phyloP scores from a whole-genome alignment of 2,329 filamentous ascomycete species.

The Tolypocladium pustulatum region DNA sequence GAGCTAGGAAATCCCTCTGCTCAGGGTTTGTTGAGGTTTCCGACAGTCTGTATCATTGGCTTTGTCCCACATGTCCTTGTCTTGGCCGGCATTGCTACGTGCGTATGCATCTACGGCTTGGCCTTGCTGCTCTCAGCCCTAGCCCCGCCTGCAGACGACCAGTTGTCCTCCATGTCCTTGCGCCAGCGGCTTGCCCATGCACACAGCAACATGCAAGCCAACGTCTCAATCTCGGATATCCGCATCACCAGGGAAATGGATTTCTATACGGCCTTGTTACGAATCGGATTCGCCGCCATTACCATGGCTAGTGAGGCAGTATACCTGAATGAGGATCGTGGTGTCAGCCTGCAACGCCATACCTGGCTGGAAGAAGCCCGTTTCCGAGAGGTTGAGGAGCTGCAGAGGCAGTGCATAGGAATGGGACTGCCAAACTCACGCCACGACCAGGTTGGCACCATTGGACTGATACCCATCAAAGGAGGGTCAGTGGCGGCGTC shows the following conservation, averaged over 20 bases:
- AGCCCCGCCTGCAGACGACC: slow-evolving; percentile 16
- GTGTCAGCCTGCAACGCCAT: slow-evolving; percentile 60
- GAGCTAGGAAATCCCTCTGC: slow-evolving; percentile 47
- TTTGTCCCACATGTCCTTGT: slow-evolving; percentile 93
- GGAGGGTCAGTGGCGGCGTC: slow-evolving; percentile 29
- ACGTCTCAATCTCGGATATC: slow-evolving; percentile 72
- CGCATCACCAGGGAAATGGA: slow-evolving; percentile 81
- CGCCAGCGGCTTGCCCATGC: slow-evolving; percentile 57
- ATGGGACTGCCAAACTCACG: slow-evolving; percentile 34
- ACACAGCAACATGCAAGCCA: slow-evolving; percentile 85
- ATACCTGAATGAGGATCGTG: slow-evolving; percentile 81
- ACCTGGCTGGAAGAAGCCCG: slow-evolving; percentile 93
- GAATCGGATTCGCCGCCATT: slow-evolving; percentile 77
- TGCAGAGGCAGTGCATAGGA: slow-evolving; percentile 40
- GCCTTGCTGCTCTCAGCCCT: slow-evolving; percentile 65
- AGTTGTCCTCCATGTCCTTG: slow-evolving; percentile 27
- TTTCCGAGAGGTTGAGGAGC: slow-evolving; percentile 61
- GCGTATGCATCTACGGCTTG: slow-evolving; percentile 64
- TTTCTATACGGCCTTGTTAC: slow-evolving; percentile 84
- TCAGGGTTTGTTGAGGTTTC: slow-evolving; percentile 71
- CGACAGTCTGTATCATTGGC: slow-evolving; percentile 87
- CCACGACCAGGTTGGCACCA: slow-evolving; percentile 42
- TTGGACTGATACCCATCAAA: slow-evolving; percentile 44
- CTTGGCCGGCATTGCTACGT: slow-evolving; percentile 65
- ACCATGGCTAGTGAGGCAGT: slow-evolving; percentile 94